Base-by-base conservation (phyloP, 176 grass and related monocot genomes). In the Calamus simplicifolius region DNA sequence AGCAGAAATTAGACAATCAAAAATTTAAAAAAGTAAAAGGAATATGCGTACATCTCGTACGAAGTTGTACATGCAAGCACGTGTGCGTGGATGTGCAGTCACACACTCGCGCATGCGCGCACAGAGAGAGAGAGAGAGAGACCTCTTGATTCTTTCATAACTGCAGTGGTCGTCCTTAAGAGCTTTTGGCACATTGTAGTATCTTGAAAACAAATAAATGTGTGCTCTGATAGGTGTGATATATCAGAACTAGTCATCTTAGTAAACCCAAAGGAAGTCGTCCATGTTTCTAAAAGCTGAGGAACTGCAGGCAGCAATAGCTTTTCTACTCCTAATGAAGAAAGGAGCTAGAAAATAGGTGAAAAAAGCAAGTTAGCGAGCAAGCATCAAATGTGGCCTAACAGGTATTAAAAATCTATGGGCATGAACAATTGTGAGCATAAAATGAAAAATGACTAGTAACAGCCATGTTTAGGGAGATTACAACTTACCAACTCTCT, bases 231-330 rank as follows among this genome's bases (percentile, higher is more conserved):
- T 56, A 93, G 52, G 15, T 84, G 67, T 58, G 69, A 19, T 65
- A n/a, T n/a, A 7, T 87, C 77, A 73, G 57, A 67, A 48, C 30
- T 55, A 3, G 56, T 52, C 73, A 87, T 76, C 67, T 56, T 27
- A 66, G 54, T 76, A 70, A 93, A 93, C 57, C 73, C 77, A 61
- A 93, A 93, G 19, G 76, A 78, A 29, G 43, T 56, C 18, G 56
- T 84, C 89, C 89, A 93, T 60, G 71, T 93, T 52, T 78, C 52
- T 4, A 93, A 38, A 63, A 87, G 80, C 54, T 84, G 70, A 52
- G 84, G 73, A 78, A 75, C 73, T 54, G 84, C 79, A 3, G 84
- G 80, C 57, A 93, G 63, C 10, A 87, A 16, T 60, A 93, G 73
- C 62, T 66, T 82, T 64, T 93, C 73, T 27, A 93, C 77, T 54